phyloP scores from a whole-genome alignment of 345 rosid species.

The Eucalyptus dawsonii region DNA sequence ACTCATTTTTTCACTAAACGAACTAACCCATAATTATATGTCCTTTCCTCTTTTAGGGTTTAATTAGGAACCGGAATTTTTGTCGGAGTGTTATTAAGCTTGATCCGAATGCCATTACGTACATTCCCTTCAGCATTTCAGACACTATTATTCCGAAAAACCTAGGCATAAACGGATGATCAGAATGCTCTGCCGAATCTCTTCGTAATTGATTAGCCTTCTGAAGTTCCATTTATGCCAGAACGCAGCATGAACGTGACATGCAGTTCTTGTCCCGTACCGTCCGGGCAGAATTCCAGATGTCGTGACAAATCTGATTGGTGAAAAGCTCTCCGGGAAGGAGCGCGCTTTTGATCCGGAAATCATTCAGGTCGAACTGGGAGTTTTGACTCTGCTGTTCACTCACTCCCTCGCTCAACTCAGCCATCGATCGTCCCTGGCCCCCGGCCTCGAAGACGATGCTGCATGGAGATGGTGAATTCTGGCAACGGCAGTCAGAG shows the following conservation, averaged over 20 bases:
- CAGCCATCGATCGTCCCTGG: neutral
- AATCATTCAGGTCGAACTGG: neutral
- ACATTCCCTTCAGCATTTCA: neutral
- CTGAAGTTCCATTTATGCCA: neutral
- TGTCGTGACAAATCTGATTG: neutral
- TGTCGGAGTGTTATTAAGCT: neutral
- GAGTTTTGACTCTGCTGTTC: neutral
- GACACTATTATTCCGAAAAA: neutral
- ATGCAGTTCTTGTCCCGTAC: neutral
- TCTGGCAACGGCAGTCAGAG: neutral
- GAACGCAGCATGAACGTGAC: neutral
- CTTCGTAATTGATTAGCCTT: neutral
- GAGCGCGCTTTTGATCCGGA: neutral
- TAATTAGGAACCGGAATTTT: neutral
- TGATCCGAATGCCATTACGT: neutral
- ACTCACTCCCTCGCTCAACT: neutral
- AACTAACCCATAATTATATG: fast-evolving
- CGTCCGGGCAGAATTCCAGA: neutral
- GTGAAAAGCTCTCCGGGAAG: neutral
- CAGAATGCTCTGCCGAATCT: neutral
- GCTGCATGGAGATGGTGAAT: neutral
- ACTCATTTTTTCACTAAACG: no score
- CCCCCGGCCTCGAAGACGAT: neutral
- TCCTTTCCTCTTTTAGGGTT: neutral
- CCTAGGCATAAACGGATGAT: neutral